phyloP scores from a whole-genome alignment of 148 eudicot genomes.

The Camellia sinensis region DNA sequence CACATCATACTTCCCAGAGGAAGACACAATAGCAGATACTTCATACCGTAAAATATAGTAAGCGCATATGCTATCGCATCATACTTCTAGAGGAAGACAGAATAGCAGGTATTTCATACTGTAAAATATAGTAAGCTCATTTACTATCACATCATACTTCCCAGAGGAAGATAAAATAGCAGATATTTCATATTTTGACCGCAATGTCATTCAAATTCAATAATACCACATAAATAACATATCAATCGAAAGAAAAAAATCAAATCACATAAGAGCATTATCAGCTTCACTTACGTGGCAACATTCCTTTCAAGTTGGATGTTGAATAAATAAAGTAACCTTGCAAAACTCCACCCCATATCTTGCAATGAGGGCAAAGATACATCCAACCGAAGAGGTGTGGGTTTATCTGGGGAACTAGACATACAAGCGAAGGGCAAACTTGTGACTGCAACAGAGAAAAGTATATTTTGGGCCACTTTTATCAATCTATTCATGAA shows the following conservation, averaged over 20 bases:
- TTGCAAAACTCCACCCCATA: conserved; percentile 61
- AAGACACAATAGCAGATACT: no score
- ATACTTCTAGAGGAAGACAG: no score
- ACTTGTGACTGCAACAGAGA: conserved; percentile 36
- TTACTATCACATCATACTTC: no score
- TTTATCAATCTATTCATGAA: conserved; percentile 29
- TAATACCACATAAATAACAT: not conserved
- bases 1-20: no score
- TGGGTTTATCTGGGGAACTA: conserved; percentile 65
- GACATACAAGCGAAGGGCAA: conserved; percentile 72
- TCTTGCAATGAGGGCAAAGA: conserved; percentile 70
- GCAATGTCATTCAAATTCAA: not conserved
- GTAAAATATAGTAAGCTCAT: no score
- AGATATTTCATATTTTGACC: no score
- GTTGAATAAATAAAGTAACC: conserved; percentile 78
- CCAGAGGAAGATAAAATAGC: no score
- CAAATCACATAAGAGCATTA: not conserved
- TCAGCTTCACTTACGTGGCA: conserved; percentile 68
- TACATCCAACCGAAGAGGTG: conserved; percentile 77
- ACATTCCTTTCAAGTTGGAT: conserved; percentile 87
- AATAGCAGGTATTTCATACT: no score
- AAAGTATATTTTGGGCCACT: conserved; percentile 29
- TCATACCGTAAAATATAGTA: no score
- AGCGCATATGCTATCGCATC: no score
- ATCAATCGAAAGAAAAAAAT: not conserved